Base-by-base conservation (phyloP, 2,329 filamentous ascomycete genomes). In the Lithohypha guttulata region DNA sequence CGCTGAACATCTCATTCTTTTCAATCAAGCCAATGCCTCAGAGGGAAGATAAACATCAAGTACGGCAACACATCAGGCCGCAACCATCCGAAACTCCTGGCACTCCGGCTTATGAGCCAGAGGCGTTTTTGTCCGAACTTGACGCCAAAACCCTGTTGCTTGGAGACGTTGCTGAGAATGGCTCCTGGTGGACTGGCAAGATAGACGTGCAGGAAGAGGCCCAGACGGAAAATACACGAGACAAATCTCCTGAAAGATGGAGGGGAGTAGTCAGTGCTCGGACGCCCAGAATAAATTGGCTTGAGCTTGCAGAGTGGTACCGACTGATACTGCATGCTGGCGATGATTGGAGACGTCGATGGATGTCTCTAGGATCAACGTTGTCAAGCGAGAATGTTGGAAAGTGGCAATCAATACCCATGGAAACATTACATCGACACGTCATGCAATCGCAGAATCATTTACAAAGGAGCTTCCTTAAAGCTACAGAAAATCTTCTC, bases 81-180 rank as follows among this genome's bases (percentile, higher is more conserved):
- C 45, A 62, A 57, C 37, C 49, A 42, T 43, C 54, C 41, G 47
- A 50, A 15, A 20, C 51, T 29, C 37, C 48, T 18, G 45, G 46
- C 7, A 28, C 47, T 17, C 49, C 44, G 6, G 17, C 26, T 10
- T 53, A 45, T 46, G 57, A 59, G 40, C 26, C 41, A 7, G 63
- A 62, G 42, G 56, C 60, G 29, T 61, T 63, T 18, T 58, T 77
- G 3, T 70, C 70, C 23, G 78, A 83, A 34, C 60, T 86, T 14
- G 84, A 91, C 55, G 74, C 80, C 1, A 91, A 86, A 53, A 71
- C 81, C 4, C 63, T 89, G 14, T 64, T 86, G 5, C 58, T 87
- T 2, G 83, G 82, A 2, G 75, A 87, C 51, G 69, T 87, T 48
- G 81, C 79, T 1, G 84, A 91, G 55, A 91, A 91, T 53, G 83